Conservation (phyloP, 225 moss, liverwort and hornwort genomes). For the Polytrichum commune region DNA sequence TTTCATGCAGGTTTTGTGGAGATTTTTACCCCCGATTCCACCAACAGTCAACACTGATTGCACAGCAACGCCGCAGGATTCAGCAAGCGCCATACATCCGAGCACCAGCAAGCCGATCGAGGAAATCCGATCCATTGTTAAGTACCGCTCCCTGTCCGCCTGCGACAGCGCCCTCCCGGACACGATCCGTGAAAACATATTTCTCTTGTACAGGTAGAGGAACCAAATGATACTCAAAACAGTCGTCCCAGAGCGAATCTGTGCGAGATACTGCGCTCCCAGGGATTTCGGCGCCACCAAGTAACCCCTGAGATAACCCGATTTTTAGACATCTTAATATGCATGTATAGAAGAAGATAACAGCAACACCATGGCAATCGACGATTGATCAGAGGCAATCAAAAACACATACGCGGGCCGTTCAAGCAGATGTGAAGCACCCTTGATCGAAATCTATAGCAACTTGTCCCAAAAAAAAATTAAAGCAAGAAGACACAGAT, state of each 20-base stretch:
- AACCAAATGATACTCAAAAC: conserved; percentile 80
- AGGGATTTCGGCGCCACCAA: conserved; percentile 63
- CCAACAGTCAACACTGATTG: conserved; percentile 84
- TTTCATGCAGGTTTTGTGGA: not conserved
- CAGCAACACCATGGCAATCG: not conserved
- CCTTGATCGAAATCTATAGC: too few relatives aligned
- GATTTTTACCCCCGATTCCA: conserved; percentile 75
- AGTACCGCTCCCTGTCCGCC: conserved; percentile 61
- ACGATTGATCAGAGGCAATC: too few relatives aligned
- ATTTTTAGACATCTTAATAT: too few relatives aligned
- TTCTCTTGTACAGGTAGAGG: conserved; percentile 77
- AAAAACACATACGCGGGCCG: too few relatives aligned
- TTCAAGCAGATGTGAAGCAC: too few relatives aligned
- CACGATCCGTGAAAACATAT: conserved; percentile 38
- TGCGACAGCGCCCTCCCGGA: conserved; percentile 34
- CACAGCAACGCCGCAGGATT: conserved; percentile 73
- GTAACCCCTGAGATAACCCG: conserved; percentile 44
- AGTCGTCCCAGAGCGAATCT: conserved; percentile 67
- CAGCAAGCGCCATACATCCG: conserved; percentile 73
- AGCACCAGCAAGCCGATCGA: conserved; percentile 58
- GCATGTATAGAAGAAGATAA: too few relatives aligned
- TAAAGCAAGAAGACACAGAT: too few relatives aligned
- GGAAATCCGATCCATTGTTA: conserved; percentile 69
- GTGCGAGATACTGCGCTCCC: conserved; percentile 62
- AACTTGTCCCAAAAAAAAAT: too few relatives aligned